These are phyloP conservation scores for Phialophora tarda DNA, from an alignment of 2,329 filamentous ascomycete genomes.

Conservation along the genomic window DNA sequence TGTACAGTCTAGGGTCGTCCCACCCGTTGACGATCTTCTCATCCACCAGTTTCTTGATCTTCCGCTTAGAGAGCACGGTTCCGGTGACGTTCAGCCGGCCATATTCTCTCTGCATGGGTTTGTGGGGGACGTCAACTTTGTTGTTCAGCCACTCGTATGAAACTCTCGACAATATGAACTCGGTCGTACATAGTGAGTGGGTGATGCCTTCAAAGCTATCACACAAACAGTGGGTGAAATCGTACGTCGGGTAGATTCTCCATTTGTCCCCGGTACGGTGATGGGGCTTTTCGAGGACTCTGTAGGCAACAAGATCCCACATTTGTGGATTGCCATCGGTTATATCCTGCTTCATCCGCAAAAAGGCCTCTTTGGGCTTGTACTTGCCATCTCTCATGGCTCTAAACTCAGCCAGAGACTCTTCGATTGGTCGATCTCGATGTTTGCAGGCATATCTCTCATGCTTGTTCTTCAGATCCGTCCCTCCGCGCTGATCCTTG, in stretches of 20 bases:
- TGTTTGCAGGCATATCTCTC: constrained; percentile 81
- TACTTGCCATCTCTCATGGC: constrained; percentile 93
- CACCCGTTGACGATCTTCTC: constrained; percentile 80
- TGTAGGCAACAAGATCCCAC: constrained; percentile 94
- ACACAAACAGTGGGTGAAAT: constrained; percentile 87
- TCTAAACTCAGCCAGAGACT: constrained; percentile 81
- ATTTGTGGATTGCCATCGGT: constrained; percentile 86
- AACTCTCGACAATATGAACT: constrained; percentile 82
- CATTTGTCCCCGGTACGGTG: constrained; percentile 81
- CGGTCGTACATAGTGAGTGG: constrained; percentile 90
- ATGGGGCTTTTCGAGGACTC: constrained; percentile 75
- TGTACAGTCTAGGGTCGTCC: constrained; percentile 91
- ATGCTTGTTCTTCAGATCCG: constrained; percentile 64
- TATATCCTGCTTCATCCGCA: constrained; percentile 92
- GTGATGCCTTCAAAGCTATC: constrained; percentile 93
- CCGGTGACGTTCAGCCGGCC: constrained; percentile 79
- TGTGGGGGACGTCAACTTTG: constrained; percentile 74
- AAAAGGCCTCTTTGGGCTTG: constrained; percentile 77
- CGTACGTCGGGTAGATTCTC: constrained; percentile 95
- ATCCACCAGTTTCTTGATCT: constrained; percentile 78
- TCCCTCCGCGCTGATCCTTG: constrained; percentile 83
- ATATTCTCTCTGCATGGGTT: constrained; percentile 90
- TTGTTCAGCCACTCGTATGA: constrained; percentile 93
- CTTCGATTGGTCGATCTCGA: constrained; percentile 73
- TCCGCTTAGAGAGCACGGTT: constrained; percentile 85